phyloP scores from a whole-genome alignment of 208 protist genomes.

The Leishmania mexicana region DNA sequence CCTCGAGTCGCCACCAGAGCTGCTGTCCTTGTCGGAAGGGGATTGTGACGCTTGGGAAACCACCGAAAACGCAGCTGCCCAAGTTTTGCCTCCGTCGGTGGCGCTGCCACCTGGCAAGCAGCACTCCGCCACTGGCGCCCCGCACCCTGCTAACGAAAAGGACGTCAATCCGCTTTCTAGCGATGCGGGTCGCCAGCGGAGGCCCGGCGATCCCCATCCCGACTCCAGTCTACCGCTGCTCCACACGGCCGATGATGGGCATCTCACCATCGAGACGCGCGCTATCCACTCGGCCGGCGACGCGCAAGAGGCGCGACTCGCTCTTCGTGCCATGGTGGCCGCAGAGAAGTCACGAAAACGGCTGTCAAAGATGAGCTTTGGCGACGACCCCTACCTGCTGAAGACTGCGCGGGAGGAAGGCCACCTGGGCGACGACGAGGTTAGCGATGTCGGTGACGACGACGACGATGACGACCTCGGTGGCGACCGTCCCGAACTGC shows the following conservation, averaged over 20 bases:
- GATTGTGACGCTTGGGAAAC: background rate
- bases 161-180: background rate
- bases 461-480: background rate
- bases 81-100: background rate
- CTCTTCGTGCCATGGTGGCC: conserved; percentile 42
- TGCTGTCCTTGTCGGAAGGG: background rate
- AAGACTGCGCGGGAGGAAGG: conserved; percentile 31
- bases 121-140: background rate
- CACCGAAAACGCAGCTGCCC: background rate
- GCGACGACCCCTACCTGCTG: conserved; percentile 30
- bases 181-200: background rate
- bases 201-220: background rate
- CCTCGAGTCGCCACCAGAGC: conserved; percentile 2
- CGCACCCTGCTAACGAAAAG: background rate
- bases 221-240: conserved; percentile 26
- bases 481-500: background rate
- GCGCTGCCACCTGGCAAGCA: background rate
- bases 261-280: conserved; percentile 29
- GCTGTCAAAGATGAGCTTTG: conserved; percentile 24
- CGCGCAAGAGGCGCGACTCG: conserved; percentile 41
- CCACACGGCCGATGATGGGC: conserved; percentile 33
- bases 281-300: conserved; percentile 49
- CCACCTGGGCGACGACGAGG: conserved; percentile 14
- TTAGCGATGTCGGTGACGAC: background rate
- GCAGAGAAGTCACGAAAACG: conserved; percentile 39